phyloP scores from a whole-genome alignment of 192 early-diverging fungal species.

The Kappamyces sp. region DNA sequence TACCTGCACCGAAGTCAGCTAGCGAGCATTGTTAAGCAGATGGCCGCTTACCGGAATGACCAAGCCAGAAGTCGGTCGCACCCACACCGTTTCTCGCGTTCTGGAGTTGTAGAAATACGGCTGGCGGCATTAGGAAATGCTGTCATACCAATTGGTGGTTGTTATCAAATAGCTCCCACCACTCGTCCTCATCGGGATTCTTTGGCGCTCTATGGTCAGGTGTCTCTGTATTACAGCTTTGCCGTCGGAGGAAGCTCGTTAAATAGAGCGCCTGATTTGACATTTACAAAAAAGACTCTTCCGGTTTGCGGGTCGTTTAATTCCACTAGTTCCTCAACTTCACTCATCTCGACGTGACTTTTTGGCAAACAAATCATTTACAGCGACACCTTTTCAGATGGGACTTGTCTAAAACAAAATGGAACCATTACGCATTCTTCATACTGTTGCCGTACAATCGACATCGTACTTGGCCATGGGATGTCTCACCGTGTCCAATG shows the following conservation, averaged over 20 bases:
- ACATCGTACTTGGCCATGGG: neutral
- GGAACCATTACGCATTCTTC: neutral
- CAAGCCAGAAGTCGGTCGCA: constrained; percentile 59
- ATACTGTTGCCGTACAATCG: neutral
- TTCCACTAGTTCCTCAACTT: neutral
- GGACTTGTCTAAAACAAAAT: neutral
- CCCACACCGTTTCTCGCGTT: constrained; percentile 86
- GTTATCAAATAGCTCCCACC: constrained; percentile 96
- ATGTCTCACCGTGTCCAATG: constrained; percentile 13
- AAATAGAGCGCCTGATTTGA: constrained; percentile 74
- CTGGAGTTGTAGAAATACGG: constrained; percentile 92
- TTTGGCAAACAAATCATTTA: neutral
- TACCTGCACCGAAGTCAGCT: constrained; percentile 42
- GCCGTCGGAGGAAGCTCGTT: constrained; percentile 58
- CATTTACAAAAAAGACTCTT: constrained; percentile 47
- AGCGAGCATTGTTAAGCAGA: constrained; percentile 3
- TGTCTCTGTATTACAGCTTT: constrained; percentile 50
- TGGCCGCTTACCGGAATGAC: constrained; percentile 62
- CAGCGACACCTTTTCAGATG: neutral
- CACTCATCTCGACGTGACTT: constrained; percentile 11
- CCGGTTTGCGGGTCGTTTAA: constrained; percentile 45
- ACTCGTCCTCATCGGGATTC: constrained; percentile 75
- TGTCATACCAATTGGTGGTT: constrained; percentile 54
- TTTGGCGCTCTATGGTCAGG: constrained; percentile 51
- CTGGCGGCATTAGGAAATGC: constrained; percentile 6